Evolutionary conservation across 1,284 basidiomycete species (phyloP), one percentile per base, ranked within the genome.

Genomic region (Ceratobasidium sp.): DNA sequence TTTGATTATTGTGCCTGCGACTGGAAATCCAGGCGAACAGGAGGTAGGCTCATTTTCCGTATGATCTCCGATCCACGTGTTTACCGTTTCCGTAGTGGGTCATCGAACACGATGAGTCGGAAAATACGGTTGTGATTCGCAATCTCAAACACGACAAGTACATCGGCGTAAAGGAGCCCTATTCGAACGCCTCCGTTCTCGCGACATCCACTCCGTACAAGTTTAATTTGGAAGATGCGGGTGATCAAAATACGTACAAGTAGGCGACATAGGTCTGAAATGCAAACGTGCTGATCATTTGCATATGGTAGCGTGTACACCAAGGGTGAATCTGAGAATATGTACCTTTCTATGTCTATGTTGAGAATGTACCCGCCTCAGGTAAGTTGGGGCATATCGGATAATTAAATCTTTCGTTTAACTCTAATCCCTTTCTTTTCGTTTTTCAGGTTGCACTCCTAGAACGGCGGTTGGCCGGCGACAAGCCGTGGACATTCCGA

Each of bases 361-460:
- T 38, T 70, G 50, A 26, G 68, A 38, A 70, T 54, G n/a, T 70
- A 38, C 28, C 68, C 68, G 3, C 68, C 68, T 42, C 68, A 70
- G 38, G 68, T 57, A 57, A 40, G 52, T 44, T 33, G n/a, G 38
- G 44, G 48, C 33, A 1, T 33, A 33, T 33, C 33, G 33, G 33
- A 33, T 33, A 33, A 33, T 33, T 33, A 33, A 33, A 33, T 33
- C 33, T 33, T 33, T 33, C 33, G 33, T 33, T 33, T 4, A 33
- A 33, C 33, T 33, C 33, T 20, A 20, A 50, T 56, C 54, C 26
- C 20, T 9, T 56, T 10, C 23, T 33, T 33, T 33, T 33, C 33
- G 33, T 33, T 33, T 33, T 33, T 33, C 33, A 33, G 33, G 33
- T 33, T 33, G 33, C 33, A 33, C 33, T 33, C 33, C 33, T 33